Conservation (phyloP, 768 basidiomycete species). For the Russula earlei region DNA sequence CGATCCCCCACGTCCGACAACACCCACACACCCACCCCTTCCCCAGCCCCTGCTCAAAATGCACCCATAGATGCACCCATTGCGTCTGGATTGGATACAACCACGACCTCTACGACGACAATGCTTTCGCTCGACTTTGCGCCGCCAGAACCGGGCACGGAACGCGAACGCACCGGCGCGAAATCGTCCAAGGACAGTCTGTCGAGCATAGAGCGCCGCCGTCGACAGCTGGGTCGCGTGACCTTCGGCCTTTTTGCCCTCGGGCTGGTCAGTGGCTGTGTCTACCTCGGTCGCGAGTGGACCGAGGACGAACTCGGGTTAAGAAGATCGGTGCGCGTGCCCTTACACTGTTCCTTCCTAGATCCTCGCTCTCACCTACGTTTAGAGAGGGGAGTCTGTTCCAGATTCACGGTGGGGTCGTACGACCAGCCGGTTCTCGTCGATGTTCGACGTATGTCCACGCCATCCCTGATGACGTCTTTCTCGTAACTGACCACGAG, state of each 20-base stretch:
- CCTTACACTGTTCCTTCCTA: not conserved
- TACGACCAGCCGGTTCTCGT: conserved; percentile 49
- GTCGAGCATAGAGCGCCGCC: conserved; percentile 66
- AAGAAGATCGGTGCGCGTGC: conserved; percentile 47
- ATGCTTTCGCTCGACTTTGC: conserved; percentile 47
- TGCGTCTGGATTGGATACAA: not conserved
- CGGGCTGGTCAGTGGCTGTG: conserved; percentile 46
- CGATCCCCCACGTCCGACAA: not conserved
- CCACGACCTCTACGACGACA: conserved; percentile 20
- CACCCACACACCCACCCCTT: not conserved
- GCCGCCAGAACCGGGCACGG: conserved; percentile 31
- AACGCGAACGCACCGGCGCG: conserved; percentile 58
- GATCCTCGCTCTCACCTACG: not conserved
- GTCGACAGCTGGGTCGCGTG: conserved; percentile 47
- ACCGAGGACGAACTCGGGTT: conserved; percentile 56
- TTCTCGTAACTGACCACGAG: not conserved
- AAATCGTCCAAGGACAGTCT: conserved; percentile 69
- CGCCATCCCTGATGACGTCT: not conserved
- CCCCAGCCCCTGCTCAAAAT: not conserved
- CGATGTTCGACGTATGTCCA: conserved; percentile 57
- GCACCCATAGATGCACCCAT: not conserved
- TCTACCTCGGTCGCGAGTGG: conserved; percentile 75
- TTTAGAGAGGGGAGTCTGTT: conserved; percentile 48
- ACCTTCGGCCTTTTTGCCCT: conserved; percentile 44
- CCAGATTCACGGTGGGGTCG: conserved; percentile 56